These are phyloP conservation scores for Scutellaria baicalensis DNA, from an alignment of 257 asterid genomes.

Conservation along the genomic window DNA sequence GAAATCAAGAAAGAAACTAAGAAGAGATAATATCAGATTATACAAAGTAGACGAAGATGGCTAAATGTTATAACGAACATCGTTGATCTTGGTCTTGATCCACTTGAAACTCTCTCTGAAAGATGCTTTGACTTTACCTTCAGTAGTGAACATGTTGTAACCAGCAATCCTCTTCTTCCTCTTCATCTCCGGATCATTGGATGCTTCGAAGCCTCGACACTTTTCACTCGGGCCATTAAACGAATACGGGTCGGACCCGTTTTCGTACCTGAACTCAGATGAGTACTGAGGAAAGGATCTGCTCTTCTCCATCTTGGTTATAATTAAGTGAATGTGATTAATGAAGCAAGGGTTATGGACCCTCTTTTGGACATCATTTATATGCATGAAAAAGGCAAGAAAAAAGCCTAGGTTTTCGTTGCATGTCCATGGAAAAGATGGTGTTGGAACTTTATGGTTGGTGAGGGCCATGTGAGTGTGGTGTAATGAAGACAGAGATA, in stretches of 20 bases:
- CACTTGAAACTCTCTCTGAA: slow-evolving; percentile 69
- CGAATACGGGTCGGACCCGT: slow-evolving; percentile 26
- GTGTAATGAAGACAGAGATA: not conserved
- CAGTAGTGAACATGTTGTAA: slow-evolving; percentile 53
- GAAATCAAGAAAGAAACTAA: not conserved
- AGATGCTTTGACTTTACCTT: slow-evolving; percentile 65
- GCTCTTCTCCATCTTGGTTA: slow-evolving; percentile 56
- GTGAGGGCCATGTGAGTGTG: slow-evolving; percentile 18
- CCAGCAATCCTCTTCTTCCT: slow-evolving; percentile 78
- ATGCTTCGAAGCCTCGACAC: slow-evolving; percentile 20
- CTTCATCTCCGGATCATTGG: slow-evolving; percentile 53
- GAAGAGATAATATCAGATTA: slow-evolving; percentile 4
- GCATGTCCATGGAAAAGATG: slow-evolving; percentile 25
- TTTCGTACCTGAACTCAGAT: slow-evolving; percentile 27
- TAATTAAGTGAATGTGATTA: not conserved
- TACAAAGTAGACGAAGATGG: not conserved
- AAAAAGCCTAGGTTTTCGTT: slow-evolving; percentile 25
- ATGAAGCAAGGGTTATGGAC: not conserved
- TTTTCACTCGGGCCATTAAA: slow-evolving; percentile 53
- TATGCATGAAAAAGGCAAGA: not conserved
- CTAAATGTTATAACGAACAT: slow-evolving; percentile 36
- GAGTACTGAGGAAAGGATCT: slow-evolving; percentile 52
- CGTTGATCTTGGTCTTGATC: slow-evolving; percentile 59
- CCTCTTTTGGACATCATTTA: slow-evolving; percentile 6
- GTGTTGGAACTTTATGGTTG: not conserved